Base-by-base conservation (phyloP, 148 eudicot genomes). In the Spergularia bocconei region DNA sequence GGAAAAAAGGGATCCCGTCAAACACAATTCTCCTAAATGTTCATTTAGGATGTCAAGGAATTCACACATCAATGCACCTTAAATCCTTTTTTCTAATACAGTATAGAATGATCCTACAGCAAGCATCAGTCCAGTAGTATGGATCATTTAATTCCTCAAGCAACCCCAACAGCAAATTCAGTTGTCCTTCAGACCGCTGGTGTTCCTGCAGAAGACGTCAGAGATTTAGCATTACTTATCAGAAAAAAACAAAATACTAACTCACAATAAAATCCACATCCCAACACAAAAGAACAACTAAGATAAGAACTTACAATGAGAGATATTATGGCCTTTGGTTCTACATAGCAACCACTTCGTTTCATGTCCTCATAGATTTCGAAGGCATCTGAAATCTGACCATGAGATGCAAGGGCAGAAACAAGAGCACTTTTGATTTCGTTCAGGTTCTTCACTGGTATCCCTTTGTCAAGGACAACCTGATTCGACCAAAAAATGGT, bases 381-480 rank as follows among this genome's bases (percentile, higher is more conserved):
- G 63, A 90, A 82, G 16, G 98, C 97, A 78, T 87, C 89, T 13
- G 85, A 73, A 33, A 90, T 71, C 73, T 84, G 80, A 33, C 91
- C 96, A 54, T 87, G 81, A 67, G 77, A 70, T 59, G 96, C 98
- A 79, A 95, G 91, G 73, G 93, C 84, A 5, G 85, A 84, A 54
- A 88, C 83, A 72, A 95, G 96, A 62, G 72, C 89, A 81, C 92
- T 89, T 88, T 81, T 89, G 17, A 92, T 72, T 82, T 90, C 96
- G 78, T 79, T 85, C 29, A 82, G 62, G 85, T 57, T 48, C 86
- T 87, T 90, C 10, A 36, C 75, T 13, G 86, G 88, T 80, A 92
- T 72, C 39, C 75, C 83, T 75, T 82, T 73, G 77, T 89, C 90
- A 51, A 66, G 70, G 60, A 85, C 76, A 69, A 94, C 91, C 98